These are phyloP conservation scores for Xerophyta viscosa DNA, from an alignment of 106 monocot genomes.

Conservation along the genomic window DNA sequence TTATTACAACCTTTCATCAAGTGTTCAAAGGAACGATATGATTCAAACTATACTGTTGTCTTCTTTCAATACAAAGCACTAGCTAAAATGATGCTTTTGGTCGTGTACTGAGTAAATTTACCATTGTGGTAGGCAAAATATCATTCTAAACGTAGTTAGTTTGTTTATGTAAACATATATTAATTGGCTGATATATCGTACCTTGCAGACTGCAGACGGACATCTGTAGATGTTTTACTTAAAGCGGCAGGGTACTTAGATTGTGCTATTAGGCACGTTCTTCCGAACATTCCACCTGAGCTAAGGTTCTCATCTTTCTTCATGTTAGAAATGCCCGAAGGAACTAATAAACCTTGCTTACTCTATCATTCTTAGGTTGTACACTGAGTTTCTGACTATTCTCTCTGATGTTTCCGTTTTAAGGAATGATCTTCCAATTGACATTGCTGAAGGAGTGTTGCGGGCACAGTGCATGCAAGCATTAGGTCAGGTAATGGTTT, in stretches of 20 bases:
- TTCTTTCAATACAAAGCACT: no score
- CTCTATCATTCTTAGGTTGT: no score
- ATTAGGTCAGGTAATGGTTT: constrained; percentile 55
- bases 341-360: neutral
- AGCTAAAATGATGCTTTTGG: no score
- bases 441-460: constrained; percentile 60
- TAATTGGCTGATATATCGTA: neutral
- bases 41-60: neutral
- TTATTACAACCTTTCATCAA: neutral
- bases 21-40: neutral
- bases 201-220: constrained; percentile 54
- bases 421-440: constrained; percentile 66
- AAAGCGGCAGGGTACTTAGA: constrained; percentile 82
- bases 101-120: no score
- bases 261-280: constrained; percentile 45
- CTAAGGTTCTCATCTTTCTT: constrained; percentile 29
- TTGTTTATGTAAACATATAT: no score
- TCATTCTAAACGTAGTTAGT: neutral
- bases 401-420: neutral
- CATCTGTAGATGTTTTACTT: constrained; percentile 53
- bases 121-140: neutral
- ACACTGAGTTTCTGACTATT: neutral
- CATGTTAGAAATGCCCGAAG: neutral
- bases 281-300: constrained; percentile 43
- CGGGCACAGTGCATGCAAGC: constrained; percentile 74